These are phyloP conservation scores for Trichophyton schoenleinii DNA, from an alignment of 2,329 filamentous ascomycete genomes.

Conservation along the genomic window DNA sequence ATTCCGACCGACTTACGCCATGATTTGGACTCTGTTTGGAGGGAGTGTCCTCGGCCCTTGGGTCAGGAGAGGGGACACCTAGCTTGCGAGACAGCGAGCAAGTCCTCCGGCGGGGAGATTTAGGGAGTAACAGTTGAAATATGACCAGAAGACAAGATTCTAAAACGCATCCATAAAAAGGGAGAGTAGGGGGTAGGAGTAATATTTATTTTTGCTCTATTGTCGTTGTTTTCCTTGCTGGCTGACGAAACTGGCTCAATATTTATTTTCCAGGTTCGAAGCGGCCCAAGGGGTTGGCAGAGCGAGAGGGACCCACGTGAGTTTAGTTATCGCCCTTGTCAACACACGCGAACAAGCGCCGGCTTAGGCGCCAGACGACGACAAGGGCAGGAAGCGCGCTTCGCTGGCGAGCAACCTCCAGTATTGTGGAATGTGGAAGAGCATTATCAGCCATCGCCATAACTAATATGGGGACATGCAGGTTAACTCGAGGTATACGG, in stretches of 20 bases:
- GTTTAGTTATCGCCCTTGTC: not conserved
- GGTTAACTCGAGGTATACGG: no score
- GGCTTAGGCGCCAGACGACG: not conserved
- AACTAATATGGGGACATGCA: no score
- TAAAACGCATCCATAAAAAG: no score
- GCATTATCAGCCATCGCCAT: no score
- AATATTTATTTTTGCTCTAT: no score
- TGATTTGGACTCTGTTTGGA: constrained; percentile 15
- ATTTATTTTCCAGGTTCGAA: not conserved
- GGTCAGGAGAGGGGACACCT: not conserved
- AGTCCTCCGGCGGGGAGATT: not conserved
- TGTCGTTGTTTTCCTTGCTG: not conserved
- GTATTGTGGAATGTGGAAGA: not conserved
- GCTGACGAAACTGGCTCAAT: not conserved
- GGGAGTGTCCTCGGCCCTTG: not conserved
- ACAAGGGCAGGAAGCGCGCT: not conserved
- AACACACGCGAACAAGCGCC: not conserved
- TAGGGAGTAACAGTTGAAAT: not conserved
- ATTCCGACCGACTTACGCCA: constrained; percentile 34
- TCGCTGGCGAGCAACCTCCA: not conserved
- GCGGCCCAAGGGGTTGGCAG: not conserved
- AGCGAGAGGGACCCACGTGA: not conserved
- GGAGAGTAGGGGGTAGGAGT: no score
- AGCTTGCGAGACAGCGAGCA: not conserved
- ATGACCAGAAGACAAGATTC: not conserved